A percentile compares a stretch with the other conserved stretches of the same genome.
phyloP scores from a whole-genome alignment of 1,284 basidiomycete species.

The Fomitopsis palustris region DNA sequence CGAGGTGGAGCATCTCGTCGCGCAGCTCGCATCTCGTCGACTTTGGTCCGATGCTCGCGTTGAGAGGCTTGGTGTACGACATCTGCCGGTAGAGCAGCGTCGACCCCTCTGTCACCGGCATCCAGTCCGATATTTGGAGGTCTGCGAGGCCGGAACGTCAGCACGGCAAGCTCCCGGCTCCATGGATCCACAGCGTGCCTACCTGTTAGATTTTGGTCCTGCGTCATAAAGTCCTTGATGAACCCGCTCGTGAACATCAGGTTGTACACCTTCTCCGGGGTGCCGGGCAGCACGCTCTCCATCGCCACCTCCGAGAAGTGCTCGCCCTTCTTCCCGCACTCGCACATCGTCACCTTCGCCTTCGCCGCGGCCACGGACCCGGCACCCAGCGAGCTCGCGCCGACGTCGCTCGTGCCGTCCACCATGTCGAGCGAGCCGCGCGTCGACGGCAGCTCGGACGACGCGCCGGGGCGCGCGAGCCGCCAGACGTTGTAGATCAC shows the following conservation, averaged over 20 bases:
- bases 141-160: conserved; percentile 47
- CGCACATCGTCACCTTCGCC: conserved; percentile 67
- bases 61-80: conserved; percentile 95
- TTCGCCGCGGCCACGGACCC: conserved; percentile 13
- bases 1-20: conserved; percentile 80
- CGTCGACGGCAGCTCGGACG: conserved; percentile 29
- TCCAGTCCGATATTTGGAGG: conserved; percentile 91
- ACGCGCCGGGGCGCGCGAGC: conserved; percentile 79
- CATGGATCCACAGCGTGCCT: too few species aligned
- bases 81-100: conserved; percentile 80
- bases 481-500: conserved; percentile 97
- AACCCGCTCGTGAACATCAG: conserved; percentile 96
- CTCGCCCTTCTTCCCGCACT: conserved; percentile 67
- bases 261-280: conserved; percentile 94
- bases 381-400: conserved; percentile 2
- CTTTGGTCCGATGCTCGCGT: conserved; percentile 86
- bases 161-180: background rate
- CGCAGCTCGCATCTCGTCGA: conserved; percentile 93
- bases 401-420: conserved; percentile 11
- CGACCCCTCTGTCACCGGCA: conserved; percentile 58
- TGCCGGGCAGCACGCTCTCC: conserved; percentile 80
- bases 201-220: conserved; percentile 90
- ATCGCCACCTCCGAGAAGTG: conserved; percentile 78
- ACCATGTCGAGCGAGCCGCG: conserved; percentile 22
- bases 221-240: conserved; percentile 89